These are phyloP conservation scores for Penicillium cinerascens DNA, from an alignment of 495 filamentous ascomycete genomes.

Conservation along the genomic window DNA sequence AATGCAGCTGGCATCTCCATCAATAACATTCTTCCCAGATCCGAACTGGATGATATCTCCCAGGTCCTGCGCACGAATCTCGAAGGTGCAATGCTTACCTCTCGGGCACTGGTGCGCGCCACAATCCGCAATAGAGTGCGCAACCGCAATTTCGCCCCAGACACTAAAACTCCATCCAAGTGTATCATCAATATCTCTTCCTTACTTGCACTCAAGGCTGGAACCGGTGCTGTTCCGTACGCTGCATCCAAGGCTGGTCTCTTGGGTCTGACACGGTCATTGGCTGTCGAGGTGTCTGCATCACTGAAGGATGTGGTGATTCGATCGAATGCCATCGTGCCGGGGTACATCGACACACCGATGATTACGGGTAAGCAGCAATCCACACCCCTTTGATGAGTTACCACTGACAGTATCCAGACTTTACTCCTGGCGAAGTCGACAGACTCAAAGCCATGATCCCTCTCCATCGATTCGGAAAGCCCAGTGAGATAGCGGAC, in stretches of 20 bases:
- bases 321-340: constrained; percentile 76
- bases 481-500: constrained; percentile 69
- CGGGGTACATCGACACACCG: constrained; percentile 75
- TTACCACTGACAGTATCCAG: constrained; percentile 13
- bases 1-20: constrained; percentile 74
- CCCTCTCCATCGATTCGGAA: constrained; percentile 68
- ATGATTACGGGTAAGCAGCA: constrained; percentile 64
- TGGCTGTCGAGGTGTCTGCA: constrained; percentile 57
- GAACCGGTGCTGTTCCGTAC: constrained; percentile 65
- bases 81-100: constrained; percentile 63
- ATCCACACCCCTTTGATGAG: not conserved
- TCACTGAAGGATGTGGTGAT: constrained; percentile 45
- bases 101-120: constrained; percentile 50
- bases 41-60: constrained; percentile 37
- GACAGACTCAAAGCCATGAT: constrained; percentile 45
- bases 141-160: constrained; percentile 16
- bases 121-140: constrained; percentile 36
- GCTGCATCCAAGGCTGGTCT: constrained; percentile 78
- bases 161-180: constrained; percentile 23
- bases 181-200: constrained; percentile 82
- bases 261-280: constrained; percentile 67
- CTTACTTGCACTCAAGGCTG: constrained; percentile 61
- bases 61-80: constrained; percentile 65
- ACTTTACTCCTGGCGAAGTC: constrained; percentile 34
- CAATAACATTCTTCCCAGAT: constrained; percentile 51